These are phyloP conservation scores for Penicillium hesseltinei DNA, from an alignment of 2,329 filamentous ascomycete species.

Conservation along the genomic window DNA sequence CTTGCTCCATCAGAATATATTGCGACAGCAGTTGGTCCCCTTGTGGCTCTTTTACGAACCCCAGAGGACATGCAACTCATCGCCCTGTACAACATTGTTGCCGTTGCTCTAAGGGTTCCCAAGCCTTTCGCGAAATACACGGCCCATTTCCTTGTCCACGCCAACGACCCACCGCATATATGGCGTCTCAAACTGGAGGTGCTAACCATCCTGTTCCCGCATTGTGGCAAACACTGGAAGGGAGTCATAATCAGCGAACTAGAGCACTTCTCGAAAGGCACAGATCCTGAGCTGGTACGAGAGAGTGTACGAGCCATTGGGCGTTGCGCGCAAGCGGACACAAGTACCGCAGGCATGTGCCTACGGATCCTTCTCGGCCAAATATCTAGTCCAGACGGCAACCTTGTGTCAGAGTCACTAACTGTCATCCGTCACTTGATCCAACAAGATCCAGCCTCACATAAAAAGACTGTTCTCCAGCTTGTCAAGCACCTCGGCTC, in stretches of 20 bases:
- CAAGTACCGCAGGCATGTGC: slow-evolving; percentile 70
- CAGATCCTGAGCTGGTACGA: slow-evolving; percentile 73
- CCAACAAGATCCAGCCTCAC: slow-evolving; percentile 78
- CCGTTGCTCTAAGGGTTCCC: slow-evolving; percentile 76
- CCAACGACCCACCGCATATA: slow-evolving; percentile 74
- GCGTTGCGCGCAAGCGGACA: slow-evolving; percentile 79
- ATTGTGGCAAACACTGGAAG: slow-evolving; percentile 72
- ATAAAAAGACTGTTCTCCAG: slow-evolving; percentile 80
- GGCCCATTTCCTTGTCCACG: slow-evolving; percentile 82
- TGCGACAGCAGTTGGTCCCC: slow-evolving; percentile 71
- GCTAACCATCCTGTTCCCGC: slow-evolving; percentile 84
- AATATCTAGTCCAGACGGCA: slow-evolving; percentile 83
- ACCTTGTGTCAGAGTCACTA: slow-evolving; percentile 84
- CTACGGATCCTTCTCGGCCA: slow-evolving; percentile 79
- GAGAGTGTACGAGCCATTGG: slow-evolving; percentile 93
- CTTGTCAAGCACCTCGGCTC: slow-evolving; percentile 89
- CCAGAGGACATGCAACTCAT: slow-evolving; percentile 85
- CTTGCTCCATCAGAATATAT: slow-evolving; percentile 78
- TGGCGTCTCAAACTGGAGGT: slow-evolving; percentile 93
- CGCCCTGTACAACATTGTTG: slow-evolving; percentile 89
- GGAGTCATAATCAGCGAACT: slow-evolving; percentile 87
- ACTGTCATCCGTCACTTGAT: slow-evolving; percentile 96
- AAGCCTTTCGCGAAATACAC: slow-evolving; percentile 82
- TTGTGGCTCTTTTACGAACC: slow-evolving; percentile 80
- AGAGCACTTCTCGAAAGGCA: slow-evolving; percentile 80